These are phyloP conservation scores for Limnanthes douglasii DNA, from an alignment of 345 rosid genomes.

Conservation along the genomic window DNA sequence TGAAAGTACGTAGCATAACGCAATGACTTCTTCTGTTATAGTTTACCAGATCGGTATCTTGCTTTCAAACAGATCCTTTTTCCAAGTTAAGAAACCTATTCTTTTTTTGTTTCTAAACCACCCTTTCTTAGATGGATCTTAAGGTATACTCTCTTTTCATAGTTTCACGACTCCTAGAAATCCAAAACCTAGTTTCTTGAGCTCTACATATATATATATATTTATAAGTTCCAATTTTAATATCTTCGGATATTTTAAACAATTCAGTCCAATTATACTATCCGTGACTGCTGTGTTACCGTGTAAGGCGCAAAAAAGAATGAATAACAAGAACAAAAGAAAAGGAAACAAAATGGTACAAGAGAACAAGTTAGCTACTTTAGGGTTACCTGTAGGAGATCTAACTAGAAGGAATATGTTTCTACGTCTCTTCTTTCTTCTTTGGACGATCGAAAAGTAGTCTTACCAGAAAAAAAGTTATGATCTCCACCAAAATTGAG, in stretches of 20 bases:
- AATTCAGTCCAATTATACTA: constrained; percentile 14
- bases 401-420: no score
- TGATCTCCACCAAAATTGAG: no score
- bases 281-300: constrained; percentile 15
- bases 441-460: no score
- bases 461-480: no score
- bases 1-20: no score
- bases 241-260: constrained; percentile 12
- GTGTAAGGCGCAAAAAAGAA: constrained; percentile 58
- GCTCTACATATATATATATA: background rate
- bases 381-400: no score
- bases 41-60: background rate
- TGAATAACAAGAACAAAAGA: constrained; percentile 24
- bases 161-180: no score
- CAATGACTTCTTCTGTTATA: background rate
- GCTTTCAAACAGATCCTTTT: no score
- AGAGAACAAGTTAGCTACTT: constrained; percentile 17
- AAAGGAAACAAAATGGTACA: constrained; percentile 30
- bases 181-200: constrained; percentile 2
- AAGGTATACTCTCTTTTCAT: no score
- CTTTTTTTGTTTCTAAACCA: no score
- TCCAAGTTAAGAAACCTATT: no score
- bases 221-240: constrained; percentile 12
- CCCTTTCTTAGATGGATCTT: constrained; percentile 1
- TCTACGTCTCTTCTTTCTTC: no score